Evolutionary conservation across 2,329 filamentous ascomycete species (phyloP).

Genomic region (Beauveria medogensis): DNA sequence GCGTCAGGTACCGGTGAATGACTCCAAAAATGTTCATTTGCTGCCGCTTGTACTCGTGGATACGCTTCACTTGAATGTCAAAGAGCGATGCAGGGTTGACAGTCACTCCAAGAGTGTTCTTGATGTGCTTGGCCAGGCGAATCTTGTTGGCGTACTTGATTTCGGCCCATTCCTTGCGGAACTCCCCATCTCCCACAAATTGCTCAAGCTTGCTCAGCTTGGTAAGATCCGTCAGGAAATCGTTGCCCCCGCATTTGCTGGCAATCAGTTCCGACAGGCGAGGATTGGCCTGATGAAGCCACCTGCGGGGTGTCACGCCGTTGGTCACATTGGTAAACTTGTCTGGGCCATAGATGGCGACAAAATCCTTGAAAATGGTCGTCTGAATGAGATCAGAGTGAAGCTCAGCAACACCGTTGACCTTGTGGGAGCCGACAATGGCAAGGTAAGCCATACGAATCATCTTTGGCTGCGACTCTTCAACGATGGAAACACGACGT

Average conservation of each 20-base stretch:
- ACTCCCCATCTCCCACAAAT: constrained; percentile 77
- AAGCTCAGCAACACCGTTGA: constrained; percentile 95
- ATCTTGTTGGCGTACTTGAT: constrained; percentile 98
- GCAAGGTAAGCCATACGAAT: constrained; percentile 94
- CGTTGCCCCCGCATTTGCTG: constrained; percentile 73
- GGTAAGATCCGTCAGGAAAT: constrained; percentile 86
- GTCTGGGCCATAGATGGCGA: constrained; percentile 87
- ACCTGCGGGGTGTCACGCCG: constrained; percentile 89
- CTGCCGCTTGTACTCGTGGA: constrained; percentile 98
- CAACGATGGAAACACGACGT: constrained; percentile 85
- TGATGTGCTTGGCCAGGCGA: constrained; percentile 84
- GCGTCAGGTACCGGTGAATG: constrained; percentile 83
- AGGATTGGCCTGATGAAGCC: constrained; percentile 96
- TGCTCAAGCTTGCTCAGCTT: constrained; percentile 76
- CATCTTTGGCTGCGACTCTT: constrained; percentile 96
- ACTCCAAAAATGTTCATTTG: constrained; percentile 99
- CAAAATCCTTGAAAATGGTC: constrained; percentile 99
- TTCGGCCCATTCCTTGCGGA: constrained; percentile 89
- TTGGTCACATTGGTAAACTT: constrained; percentile 99
- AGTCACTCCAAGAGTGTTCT: constrained; percentile 65
- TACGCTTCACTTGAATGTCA: constrained; percentile 97
- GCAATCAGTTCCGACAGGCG: constrained; percentile 86
- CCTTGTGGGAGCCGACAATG: constrained; percentile 96
- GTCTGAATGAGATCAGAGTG: constrained; percentile 98
- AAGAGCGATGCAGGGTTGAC: constrained; percentile 88